Percentiles rank a stretch among this genome's conserved stretches.
phyloP scores from a whole-genome alignment of 2,329 filamentous ascomycete species.

The Pseudogymnoascus sp. region DNA sequence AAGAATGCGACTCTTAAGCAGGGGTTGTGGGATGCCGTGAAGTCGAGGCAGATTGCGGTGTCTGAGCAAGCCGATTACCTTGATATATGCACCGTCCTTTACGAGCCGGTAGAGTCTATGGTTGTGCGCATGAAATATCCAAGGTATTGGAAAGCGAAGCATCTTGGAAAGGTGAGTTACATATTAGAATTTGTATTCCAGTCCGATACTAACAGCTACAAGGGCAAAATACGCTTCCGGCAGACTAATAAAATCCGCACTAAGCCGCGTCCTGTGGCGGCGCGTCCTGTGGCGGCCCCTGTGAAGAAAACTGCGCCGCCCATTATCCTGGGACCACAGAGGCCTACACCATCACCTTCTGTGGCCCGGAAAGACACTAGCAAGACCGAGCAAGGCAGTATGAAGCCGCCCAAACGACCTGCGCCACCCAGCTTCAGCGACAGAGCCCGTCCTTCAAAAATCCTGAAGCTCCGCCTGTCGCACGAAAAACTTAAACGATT shows the following conservation, averaged over 20 bases:
- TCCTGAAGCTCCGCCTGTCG: slow-evolving; percentile 8
- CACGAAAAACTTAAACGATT: background rate
- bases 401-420: slow-evolving; percentile 21
- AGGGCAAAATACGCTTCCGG: slow-evolving; percentile 24
- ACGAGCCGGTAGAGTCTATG: slow-evolving; percentile 39
- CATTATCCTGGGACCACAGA: background rate
- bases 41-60: slow-evolving; percentile 38
- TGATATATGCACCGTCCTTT: slow-evolving; percentile 43
- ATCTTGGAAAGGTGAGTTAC: slow-evolving; percentile 30
- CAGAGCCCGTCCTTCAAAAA: slow-evolving; percentile 9
- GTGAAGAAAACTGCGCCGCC: slow-evolving; percentile 8
- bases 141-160: slow-evolving; percentile 35
- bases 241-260: slow-evolving; percentile 24
- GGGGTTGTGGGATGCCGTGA: slow-evolving; percentile 41
- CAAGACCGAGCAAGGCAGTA: slow-evolving; percentile 9
- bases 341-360: slow-evolving; percentile 1
- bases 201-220: background rate
- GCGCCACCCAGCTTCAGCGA: slow-evolving; percentile 11
- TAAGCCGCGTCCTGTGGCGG: slow-evolving; percentile 11
- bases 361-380: background rate
- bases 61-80: slow-evolving; percentile 42
- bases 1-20: slow-evolving; percentile 36
- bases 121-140: slow-evolving; percentile 39
- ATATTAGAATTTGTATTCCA: slow-evolving; percentile 4
- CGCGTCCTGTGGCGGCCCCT: background rate